Evolutionary conservation across 1,139 yeast genomes (phyloP), one percentile per base, ranked within the genome.

Genomic region (Pichia sp.): DNA sequence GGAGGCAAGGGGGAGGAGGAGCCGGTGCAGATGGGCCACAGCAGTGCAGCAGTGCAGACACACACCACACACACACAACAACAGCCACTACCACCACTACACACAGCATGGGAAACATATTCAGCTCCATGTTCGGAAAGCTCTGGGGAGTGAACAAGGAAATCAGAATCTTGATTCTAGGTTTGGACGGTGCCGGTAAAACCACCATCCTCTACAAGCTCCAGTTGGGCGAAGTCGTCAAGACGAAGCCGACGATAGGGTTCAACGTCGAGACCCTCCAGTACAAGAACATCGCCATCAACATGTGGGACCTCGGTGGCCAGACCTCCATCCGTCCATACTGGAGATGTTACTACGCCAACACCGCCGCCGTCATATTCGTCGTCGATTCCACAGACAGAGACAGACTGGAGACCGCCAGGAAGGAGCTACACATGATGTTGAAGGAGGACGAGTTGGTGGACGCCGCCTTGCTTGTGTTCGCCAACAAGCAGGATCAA

Each of bases 171-270:
- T 77, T 93, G 55, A 93, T 93, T 58, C 74, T 93, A 47, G 99
- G 99, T 5, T 73, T 93, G 53, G 99, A 93, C 68, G 98, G 98
- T 71, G 98, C 99, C 3, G 99, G 99, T 46, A 93, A 93, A 66
- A 93, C 99, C 40, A 93, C 99, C 11, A 91, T 93, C 52, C 75
- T 93, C 53, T 93, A 93, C 70, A 80, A 94, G 58, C 75, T 93
- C 53, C 97, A 93, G 66, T 76, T 90, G 68, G 97, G 97, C 21
- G 97, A 90, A 66, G 96, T 90, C 28, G 90, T 90, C 37, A 87
- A 94, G 43, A 90, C 97, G 20, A 93, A 88, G 59, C 98, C 96
- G 19, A 90, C 99, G 10, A 90, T 93, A 56, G 99, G 99, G 7
- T 93, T 93, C 75, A 93, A 93, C 63, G 99, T 93, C 38, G 99